Evolutionary conservation across 352 stramenopile species (phyloP), one percentile per base, ranked within the genome.

Genomic region (Phytophthora brassicae): DNA sequence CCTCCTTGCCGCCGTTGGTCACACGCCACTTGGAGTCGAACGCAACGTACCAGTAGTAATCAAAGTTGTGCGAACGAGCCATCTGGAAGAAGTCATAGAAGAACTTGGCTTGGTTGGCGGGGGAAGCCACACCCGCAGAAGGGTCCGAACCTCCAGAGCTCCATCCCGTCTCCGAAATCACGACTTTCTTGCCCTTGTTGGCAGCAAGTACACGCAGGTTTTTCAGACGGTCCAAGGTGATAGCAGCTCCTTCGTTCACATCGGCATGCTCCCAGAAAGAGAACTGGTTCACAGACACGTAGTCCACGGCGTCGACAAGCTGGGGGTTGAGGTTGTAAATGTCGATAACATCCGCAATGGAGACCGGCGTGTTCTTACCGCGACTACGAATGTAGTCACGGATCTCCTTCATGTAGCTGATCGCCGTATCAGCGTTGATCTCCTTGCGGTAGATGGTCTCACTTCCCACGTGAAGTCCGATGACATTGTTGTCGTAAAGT

Each of bases 201-300:
- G 74, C 70, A n/a, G 77, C 75, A 24, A 68, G 17, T 12, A 68
- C 41, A 31, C 81, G 77, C 13, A 89, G 64, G 28, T 64, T 72
- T 35, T 75, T 74, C 6, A 90, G 74, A 9, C 77, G 79, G 47
- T 89, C 79, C 1, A 94, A 72, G 23, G 77, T 81, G 8, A 70
- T 62, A 6, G 73, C 57, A 8, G 63, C 60, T 14, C 55, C 82
- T n/a, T 90, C 78, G 14, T 75, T 79, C 13, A 82, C 56, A 38
- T 87, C 69, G 6, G 50, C 55, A 5, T 55, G 46, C 42, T 91
- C 82, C 84, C 84, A 94, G 64, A 88, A 88, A 12, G 80, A 83
- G 49, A 94, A 94, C 66, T 94, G 77, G 71, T 92, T 94, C 33
- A 89, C 72, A 17, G 76, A 85, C 19, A 90, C 58, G 51, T 80